Conservation (phyloP, 768 basidiomycete genomes). For the Lepiota brunneoincarnata region DNA sequence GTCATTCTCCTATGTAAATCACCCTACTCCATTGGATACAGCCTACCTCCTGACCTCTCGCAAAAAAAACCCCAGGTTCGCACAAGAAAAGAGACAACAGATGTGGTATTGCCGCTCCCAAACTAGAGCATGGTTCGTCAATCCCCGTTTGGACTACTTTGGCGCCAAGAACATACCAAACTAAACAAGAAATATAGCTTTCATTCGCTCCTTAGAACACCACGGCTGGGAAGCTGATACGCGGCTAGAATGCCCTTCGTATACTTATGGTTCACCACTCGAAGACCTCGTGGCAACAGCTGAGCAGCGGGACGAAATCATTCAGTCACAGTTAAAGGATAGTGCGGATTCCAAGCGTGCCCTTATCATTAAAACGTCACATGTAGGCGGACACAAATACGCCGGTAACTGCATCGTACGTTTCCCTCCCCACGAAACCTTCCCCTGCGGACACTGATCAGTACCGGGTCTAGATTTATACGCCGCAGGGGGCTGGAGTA, state of each 20-base stretch:
- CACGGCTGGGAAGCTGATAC: constrained; percentile 78
- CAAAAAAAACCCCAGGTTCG: constrained; percentile 56
- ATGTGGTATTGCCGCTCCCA: constrained; percentile 84
- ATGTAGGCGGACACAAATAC: constrained; percentile 92
- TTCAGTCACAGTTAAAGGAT: constrained; percentile 50
- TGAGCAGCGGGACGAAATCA: constrained; percentile 53
- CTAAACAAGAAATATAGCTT: constrained; percentile 38
- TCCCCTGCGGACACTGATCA: neutral
- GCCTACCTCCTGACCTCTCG: constrained; percentile 15
- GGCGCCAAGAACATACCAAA: neutral
- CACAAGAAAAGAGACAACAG: constrained; percentile 93
- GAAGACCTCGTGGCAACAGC: constrained; percentile 54
- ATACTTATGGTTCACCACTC: constrained; percentile 48
- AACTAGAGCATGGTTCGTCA: constrained; percentile 68
- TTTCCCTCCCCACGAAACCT: constrained; percentile 18
- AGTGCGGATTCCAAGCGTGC: constrained; percentile 61
- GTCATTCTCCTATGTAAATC: constrained; percentile 85
- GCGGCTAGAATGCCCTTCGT: constrained; percentile 59
- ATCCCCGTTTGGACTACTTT: neutral
- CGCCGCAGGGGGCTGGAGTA: constrained; percentile 78
- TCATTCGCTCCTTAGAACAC: constrained; percentile 57
- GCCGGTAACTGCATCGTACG: constrained; percentile 88
- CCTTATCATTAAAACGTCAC: constrained; percentile 83
- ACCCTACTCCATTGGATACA: constrained; percentile 3
- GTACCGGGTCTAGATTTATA: constrained; percentile 62